A percentile compares a stretch with the other conserved stretches of the same genome.
Evolutionary conservation across 2,329 filamentous ascomycete species (phyloP).

Genomic region (Corynespora cassiicola): DNA sequence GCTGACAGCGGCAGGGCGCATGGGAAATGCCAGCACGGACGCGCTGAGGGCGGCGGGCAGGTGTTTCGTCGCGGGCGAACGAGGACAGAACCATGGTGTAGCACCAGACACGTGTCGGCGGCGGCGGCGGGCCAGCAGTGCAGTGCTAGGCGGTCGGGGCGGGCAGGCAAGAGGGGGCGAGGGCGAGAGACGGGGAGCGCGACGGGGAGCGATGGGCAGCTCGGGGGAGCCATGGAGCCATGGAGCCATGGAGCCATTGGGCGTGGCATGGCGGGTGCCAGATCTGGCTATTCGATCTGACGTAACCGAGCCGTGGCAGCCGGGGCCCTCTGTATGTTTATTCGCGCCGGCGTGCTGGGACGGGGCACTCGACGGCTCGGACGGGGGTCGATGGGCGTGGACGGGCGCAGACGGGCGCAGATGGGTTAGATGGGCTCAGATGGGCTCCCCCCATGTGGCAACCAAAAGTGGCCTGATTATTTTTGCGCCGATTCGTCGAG

Average conservation of each 20-base stretch:
- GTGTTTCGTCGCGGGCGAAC: constrained; percentile 1
- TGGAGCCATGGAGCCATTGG: constrained; percentile 1
- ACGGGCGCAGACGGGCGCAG: constrained; percentile 4
- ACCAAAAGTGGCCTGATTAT: constrained; percentile 18
- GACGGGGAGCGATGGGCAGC: not conserved
- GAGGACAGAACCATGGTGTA: not conserved
- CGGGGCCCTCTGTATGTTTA: constrained; percentile 3
- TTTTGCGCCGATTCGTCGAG: no score
- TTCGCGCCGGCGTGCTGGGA: constrained; percentile 11
- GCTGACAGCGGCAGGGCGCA: constrained; percentile 17
- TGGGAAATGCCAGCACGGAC: constrained; percentile 4
- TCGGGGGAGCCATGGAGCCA: not conserved
- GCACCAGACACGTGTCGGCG: constrained; percentile 8
- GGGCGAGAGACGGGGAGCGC: not conserved
- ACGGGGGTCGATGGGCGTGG: constrained; percentile 5
- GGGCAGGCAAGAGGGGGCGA: not conserved
- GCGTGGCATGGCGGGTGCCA: no score
- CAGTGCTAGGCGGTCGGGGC: not conserved
- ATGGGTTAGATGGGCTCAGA: no score
- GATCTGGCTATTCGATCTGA: constrained; percentile 13
- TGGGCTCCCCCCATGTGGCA: constrained; percentile 14
- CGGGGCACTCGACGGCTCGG: not conserved
- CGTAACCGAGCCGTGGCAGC: constrained; percentile 10
- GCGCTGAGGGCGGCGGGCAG: not conserved
- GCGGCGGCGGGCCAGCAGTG: constrained; percentile 1